phyloP scores from a whole-genome alignment of 179 eudicot genomes.

The Pouteria campechiana region DNA sequence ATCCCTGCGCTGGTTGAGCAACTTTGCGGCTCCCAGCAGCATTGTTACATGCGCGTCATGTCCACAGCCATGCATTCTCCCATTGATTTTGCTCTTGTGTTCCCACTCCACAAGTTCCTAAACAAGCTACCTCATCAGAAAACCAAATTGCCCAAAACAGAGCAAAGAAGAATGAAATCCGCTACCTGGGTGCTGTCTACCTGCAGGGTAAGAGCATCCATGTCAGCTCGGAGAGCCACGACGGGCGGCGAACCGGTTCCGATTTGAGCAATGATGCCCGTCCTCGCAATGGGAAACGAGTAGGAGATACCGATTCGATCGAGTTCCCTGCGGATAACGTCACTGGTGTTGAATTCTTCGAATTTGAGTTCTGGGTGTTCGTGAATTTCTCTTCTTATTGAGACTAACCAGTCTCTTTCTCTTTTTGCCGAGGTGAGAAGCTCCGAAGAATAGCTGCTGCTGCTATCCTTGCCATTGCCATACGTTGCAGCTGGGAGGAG shows the following conservation, averaged over 20 bases:
- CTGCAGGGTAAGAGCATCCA: slow-evolving; percentile 87
- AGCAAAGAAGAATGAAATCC: background rate
- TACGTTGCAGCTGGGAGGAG: no score
- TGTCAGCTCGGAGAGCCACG: slow-evolving; percentile 83
- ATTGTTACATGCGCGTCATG: slow-evolving; percentile 83
- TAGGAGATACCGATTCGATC: slow-evolving; percentile 49
- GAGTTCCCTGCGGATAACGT: slow-evolving; percentile 53
- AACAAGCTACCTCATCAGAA: background rate
- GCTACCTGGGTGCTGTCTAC: no score
- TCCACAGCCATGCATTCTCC: slow-evolving; percentile 76
- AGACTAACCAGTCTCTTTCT: slow-evolving; percentile 62
- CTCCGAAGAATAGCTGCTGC: no score
- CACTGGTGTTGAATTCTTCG: slow-evolving; percentile 72
- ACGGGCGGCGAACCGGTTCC: slow-evolving; percentile 58
- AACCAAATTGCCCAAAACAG: background rate
- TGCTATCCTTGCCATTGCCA: no score
- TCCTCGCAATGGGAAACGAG: slow-evolving; percentile 65
- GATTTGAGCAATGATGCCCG: slow-evolving; percentile 68
- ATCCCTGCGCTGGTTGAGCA: slow-evolving; percentile 56
- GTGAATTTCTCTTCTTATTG: slow-evolving; percentile 61
- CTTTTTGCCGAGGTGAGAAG: slow-evolving; percentile 32
- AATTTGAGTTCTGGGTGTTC: slow-evolving; percentile 76
- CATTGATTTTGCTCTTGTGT: slow-evolving; percentile 73
- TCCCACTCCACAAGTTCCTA: slow-evolving; percentile 84
- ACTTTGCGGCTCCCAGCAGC: slow-evolving; percentile 90